Evolutionary conservation across 2,329 filamentous ascomycete genomes (phyloP).

Genomic region (Penicillium sp.): DNA sequence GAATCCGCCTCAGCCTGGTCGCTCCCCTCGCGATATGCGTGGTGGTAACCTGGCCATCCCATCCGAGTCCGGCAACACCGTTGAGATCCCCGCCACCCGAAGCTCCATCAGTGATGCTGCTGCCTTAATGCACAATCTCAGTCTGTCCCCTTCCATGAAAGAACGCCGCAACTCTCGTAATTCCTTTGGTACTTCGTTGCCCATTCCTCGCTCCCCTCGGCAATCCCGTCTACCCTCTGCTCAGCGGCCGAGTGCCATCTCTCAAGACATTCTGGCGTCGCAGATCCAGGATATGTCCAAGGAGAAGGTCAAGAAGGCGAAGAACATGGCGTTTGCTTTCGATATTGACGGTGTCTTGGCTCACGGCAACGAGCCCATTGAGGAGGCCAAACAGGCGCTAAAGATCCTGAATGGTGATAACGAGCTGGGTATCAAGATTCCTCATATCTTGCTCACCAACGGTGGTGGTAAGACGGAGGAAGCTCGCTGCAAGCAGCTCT

Average conservation of each 20-base stretch:
- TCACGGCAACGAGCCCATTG: slow-evolving; percentile 65
- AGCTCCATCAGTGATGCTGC: slow-evolving; percentile 63
- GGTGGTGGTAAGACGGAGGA: slow-evolving; percentile 65
- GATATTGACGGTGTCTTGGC: slow-evolving; percentile 65
- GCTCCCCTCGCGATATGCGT: slow-evolving; percentile 21
- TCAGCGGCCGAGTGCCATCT: slow-evolving; percentile 48
- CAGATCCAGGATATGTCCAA: slow-evolving; percentile 63
- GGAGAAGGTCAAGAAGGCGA: slow-evolving; percentile 62
- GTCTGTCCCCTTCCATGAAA: slow-evolving; percentile 60
- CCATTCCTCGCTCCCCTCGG: slow-evolving; percentile 65
- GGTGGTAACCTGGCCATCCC: slow-evolving; percentile 39
- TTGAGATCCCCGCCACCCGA: slow-evolving; percentile 64
- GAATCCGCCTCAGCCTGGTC: slow-evolving; percentile 6
- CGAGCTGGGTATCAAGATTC: slow-evolving; percentile 73
- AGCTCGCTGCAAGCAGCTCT: slow-evolving; percentile 60
- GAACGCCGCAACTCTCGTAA: slow-evolving; percentile 65
- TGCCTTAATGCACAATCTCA: slow-evolving; percentile 68
- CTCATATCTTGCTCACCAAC: slow-evolving; percentile 68
- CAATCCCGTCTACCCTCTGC: slow-evolving; percentile 62
- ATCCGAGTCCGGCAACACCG: slow-evolving; percentile 46
- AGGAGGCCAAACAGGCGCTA: slow-evolving; percentile 59
- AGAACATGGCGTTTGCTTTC: slow-evolving; percentile 78
- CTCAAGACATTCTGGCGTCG: slow-evolving; percentile 62
- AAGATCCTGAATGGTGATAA: slow-evolving; percentile 70
- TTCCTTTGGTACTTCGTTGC: slow-evolving; percentile 67